A percentile compares a stretch with the other conserved stretches of the same genome.
Conservation (phyloP, 495 filamentous ascomycete species). For the Lasiosphaeris hirsuta region DNA sequence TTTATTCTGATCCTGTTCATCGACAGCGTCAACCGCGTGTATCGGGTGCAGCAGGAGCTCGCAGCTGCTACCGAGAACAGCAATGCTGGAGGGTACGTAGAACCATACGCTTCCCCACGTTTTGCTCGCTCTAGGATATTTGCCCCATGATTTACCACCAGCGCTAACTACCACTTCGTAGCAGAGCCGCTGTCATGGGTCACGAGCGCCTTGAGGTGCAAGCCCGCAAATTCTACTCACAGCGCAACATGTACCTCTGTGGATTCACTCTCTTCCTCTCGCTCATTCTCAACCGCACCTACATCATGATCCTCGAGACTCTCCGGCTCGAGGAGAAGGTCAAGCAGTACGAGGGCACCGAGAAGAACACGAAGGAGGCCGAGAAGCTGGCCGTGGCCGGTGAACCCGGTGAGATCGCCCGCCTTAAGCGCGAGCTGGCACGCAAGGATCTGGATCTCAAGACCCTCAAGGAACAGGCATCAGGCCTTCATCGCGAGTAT, state of each 20-base stretch:
- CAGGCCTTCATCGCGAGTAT: conserved; percentile 76
- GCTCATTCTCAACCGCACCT: conserved; percentile 97
- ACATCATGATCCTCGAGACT: conserved; percentile 92
- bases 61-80: conserved; percentile 50
- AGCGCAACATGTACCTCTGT: conserved; percentile 99
- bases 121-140: conserved; percentile 11
- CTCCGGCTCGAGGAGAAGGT: conserved; percentile 91
- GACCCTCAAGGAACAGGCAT: conserved; percentile 80
- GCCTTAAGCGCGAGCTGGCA: conserved; percentile 66
- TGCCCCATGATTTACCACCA: background rate
- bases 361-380: conserved; percentile 69
- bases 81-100: conserved; percentile 27
- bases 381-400: conserved; percentile 71
- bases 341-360: conserved; percentile 78
- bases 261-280: conserved; percentile 99
- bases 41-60: conserved; percentile 92
- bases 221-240: conserved; percentile 99
- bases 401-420: conserved; percentile 54
- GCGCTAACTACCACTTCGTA: conserved; percentile 10
- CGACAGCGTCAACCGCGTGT: conserved; percentile 98
- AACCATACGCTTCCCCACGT: conserved; percentile 1
- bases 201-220: conserved; percentile 96
- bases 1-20: conserved; percentile 98
- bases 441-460: conserved; percentile 72
- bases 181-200: conserved; percentile 66